Evolutionary conservation across 2,329 filamentous ascomycete genomes (phyloP), one percentile per base, ranked within the genome.

Genomic region (Aspergillus calidoustus): DNA sequence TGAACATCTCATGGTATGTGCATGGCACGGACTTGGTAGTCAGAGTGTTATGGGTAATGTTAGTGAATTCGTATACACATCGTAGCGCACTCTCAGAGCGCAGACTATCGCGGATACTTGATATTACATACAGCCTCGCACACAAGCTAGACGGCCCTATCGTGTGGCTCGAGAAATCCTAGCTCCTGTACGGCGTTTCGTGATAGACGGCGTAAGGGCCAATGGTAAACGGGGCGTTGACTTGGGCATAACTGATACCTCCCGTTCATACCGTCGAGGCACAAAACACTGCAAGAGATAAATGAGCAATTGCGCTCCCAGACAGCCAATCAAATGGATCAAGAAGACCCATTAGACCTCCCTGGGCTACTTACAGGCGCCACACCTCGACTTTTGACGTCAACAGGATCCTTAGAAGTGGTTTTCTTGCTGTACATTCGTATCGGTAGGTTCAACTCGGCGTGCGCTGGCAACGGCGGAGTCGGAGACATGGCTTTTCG

Each of bases 401-500:
- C 9, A 59, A 25, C n/a, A 61, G 61, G 23, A 55, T 41, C 41
- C 47, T 48, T 47, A 9, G 57, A 22, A 1, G 49, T 25, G 30
- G 59, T 28, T 28, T 28, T 28, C 31, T 15, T 41, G 34, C 34
- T 41, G 34, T 62, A 62, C 17, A 68, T 57, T 19, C 60, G 64
- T 57, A 93, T 90, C 0, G 89, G 88, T 25, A 85, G 70, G 48
- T 88, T 82, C 4, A 88, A 80, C 71, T 96, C 93, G 3, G 86
- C 88, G 68, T 87, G 84, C 17, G 84, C 82, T 0, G 93, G 92
- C 7, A 86, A 81, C 3, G 91, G 90, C 5, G 93, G 93, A 2
- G 79, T 83, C 1, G 92, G 92, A 13, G 86, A 77, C 63, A 97
- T 80, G 7, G 81, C 79, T 67, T 86, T 81, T 17, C 93, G 84